Conservation (phyloP, 805 yeast species). For the Candida qinlingensis region DNA sequence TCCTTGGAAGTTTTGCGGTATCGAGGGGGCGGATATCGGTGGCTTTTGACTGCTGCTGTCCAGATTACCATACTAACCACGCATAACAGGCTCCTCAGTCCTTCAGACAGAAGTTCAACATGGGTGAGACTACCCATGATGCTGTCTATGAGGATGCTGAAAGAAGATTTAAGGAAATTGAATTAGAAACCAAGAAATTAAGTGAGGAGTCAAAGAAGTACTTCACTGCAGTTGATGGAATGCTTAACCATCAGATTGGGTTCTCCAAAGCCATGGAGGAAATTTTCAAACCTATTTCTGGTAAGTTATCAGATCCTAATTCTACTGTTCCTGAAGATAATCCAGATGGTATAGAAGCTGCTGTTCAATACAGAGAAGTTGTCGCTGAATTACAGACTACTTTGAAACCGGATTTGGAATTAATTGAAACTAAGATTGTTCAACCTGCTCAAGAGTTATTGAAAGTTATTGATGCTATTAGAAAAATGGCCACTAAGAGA, state of each 20-base stretch:
- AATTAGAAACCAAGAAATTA: slow-evolving; percentile 80
- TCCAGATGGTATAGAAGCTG: slow-evolving; percentile 93
- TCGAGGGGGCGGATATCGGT: too few species aligned
- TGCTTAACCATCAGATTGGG: slow-evolving; percentile 90
- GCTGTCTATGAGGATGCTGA: slow-evolving; percentile 94
- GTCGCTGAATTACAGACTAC: slow-evolving; percentile 82
- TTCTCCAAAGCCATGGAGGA: slow-evolving; percentile 95
- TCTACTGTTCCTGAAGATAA: slow-evolving; percentile 85
- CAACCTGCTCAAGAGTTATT: slow-evolving; percentile 89
- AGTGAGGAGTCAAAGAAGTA: slow-evolving; percentile 89
- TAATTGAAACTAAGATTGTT: slow-evolving; percentile 85
- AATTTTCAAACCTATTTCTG: slow-evolving; percentile 92
- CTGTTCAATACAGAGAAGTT: slow-evolving; percentile 84
- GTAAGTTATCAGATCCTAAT: slow-evolving; percentile 86
- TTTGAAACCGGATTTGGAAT: slow-evolving; percentile 86
- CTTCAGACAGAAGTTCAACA: slow-evolving; percentile 84
- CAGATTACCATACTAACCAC: neutral
- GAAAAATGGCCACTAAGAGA: slow-evolving; percentile 94
- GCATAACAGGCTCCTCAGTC: slow-evolving; percentile 70
- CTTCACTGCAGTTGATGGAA: slow-evolving; percentile 86
- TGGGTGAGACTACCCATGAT: slow-evolving; percentile 75
- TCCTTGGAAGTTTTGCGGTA: too few species aligned
- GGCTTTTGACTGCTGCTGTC: too few species aligned
- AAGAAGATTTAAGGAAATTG: slow-evolving; percentile 90
- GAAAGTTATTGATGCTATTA: slow-evolving; percentile 70